phyloP scores from a whole-genome alignment of 441 rosid species.

The Lepidium campestre region DNA sequence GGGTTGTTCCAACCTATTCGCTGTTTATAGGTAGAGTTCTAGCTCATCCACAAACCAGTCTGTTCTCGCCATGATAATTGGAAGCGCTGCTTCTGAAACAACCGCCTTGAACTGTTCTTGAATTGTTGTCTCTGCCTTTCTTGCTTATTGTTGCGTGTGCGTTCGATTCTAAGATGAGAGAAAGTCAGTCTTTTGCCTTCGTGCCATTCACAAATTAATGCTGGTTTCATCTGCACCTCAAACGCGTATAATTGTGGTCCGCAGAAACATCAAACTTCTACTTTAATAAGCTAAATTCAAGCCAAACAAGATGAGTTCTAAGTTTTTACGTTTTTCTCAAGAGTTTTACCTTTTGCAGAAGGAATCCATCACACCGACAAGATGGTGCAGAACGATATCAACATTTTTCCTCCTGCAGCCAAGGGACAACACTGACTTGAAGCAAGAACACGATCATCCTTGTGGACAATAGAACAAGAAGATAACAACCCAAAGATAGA shows the following conservation, averaged over 20 bases:
- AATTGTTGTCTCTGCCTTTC: slow-evolving; percentile 31
- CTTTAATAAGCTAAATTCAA: no score
- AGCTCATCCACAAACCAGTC: slow-evolving; percentile 58
- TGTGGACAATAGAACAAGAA: neutral
- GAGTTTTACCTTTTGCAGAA: slow-evolving; percentile 47
- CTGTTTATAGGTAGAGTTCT: slow-evolving; percentile 60
- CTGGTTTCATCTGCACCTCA: neutral
- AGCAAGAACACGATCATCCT: neutral
- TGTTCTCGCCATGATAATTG: slow-evolving; percentile 58
- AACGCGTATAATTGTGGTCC: neutral
- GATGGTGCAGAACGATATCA: slow-evolving; percentile 58
- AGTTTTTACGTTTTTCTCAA: neutral
- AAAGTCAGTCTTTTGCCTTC: neutral
- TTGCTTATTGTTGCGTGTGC: slow-evolving; percentile 6
- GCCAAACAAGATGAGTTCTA: neutral
- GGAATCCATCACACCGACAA: slow-evolving; percentile 61
- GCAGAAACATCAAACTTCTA: neutral
- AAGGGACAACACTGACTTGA: neutral
- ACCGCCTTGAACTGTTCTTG: slow-evolving; percentile 48
- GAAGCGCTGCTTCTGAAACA: slow-evolving; percentile 56
- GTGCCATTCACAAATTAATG: neutral
- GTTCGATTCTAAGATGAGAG: slow-evolving; percentile 33
- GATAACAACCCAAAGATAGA: neutral
- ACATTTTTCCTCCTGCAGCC: slow-evolving; percentile 73
- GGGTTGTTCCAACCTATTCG: slow-evolving; percentile 38